Conservation (phyloP, 805 yeast species). For the Saturnispora halmiae region DNA sequence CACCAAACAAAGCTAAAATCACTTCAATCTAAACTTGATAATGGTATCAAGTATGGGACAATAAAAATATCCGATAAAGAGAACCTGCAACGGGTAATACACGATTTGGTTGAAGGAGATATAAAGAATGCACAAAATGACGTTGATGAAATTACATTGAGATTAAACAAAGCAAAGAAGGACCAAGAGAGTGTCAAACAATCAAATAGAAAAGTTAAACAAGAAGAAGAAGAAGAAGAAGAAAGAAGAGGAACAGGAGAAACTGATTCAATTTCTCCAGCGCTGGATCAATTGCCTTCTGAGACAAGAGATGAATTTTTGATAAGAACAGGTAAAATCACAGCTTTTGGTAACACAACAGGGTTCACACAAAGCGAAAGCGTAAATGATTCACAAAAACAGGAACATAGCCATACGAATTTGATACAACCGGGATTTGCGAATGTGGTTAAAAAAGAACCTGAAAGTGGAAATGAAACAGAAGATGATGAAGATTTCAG, state of each 20-base stretch:
- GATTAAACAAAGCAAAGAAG: slow-evolving; percentile 28
- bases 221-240: slow-evolving; percentile 13
- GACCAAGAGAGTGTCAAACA: slow-evolving; percentile 1
- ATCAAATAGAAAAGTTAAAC: slow-evolving; percentile 9
- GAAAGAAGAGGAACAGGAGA: slow-evolving; percentile 5
- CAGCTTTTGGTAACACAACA: slow-evolving; percentile 76
- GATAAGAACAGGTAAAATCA: slow-evolving; percentile 82
- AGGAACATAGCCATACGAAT: slow-evolving; percentile 32
- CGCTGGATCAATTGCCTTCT: slow-evolving; percentile 37
- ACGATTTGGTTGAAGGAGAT: slow-evolving; percentile 40
- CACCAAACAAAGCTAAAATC: slow-evolving; percentile 34
- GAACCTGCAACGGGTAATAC: slow-evolving; percentile 45
- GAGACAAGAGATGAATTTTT: slow-evolving; percentile 75
- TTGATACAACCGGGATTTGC: slow-evolving; percentile 44
- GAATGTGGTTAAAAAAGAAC: slow-evolving; percentile 10
- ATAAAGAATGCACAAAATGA: slow-evolving; percentile 49
- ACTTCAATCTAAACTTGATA: slow-evolving; percentile 40
- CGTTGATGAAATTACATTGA: slow-evolving; percentile 45
- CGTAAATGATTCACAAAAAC: slow-evolving; percentile 18
- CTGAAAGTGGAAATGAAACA: slow-evolving; percentile 8
- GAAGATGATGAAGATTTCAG: slow-evolving; percentile 6
- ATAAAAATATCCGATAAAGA: slow-evolving; percentile 60
- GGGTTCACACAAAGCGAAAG: slow-evolving; percentile 43
- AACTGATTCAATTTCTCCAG: neutral
- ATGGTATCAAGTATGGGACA: slow-evolving; percentile 28